Evolutionary conservation across 768 basidiomycete species (phyloP), one percentile per base, ranked within the genome.

Genomic region (Leucosporidium yakuticum): DNA sequence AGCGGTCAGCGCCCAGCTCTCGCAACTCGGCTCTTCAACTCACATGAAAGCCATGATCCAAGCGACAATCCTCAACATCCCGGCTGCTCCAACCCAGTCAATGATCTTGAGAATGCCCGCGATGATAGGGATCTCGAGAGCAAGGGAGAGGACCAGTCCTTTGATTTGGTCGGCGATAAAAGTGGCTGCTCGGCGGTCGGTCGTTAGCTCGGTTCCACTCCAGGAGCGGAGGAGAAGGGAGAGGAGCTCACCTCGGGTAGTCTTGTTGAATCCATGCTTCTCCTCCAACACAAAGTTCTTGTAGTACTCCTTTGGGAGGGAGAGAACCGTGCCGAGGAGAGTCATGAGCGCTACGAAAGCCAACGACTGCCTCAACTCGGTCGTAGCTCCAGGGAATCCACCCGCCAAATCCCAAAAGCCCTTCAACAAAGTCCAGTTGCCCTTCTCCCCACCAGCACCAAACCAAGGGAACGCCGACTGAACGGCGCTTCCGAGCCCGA

Each of bases 181-280:
- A 5, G 94, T 80, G 39, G 11, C 21, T 27, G 11, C 27, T 21
- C 20, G 15, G 44, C 12, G 14, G 23, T 29, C 62, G 4, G 39
- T 21, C 50, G 25, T 50, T 9, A 54, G 34, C 51, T 36, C 23
- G 5, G 31, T 23, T n/a, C 1, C 15, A 20, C 1, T 27, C 48
- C 1, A 9, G 11, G 5, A 7, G 48, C 1, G 27, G 32, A 20
- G 17, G 80, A 17, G 32, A 49, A 31, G 11, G 19, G 32, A 20
- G 36, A 54, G 8, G 25, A 80, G 80, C 88, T 87, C 91, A 39
- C 86, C 83, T 78, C 96, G 97, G 75, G 92, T 90, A 8, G 87
- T 93, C 80, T 98, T 96, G 84, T 98, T 99, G 83, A 73, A 98
- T 0, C 94, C 94, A 71, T 96, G 91, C 71, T 87, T 88, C 77